Percentiles rank a stretch among this genome's conserved stretches.
Conservation (phyloP, 768 basidiomycete species). For the Postia placenta region DNA sequence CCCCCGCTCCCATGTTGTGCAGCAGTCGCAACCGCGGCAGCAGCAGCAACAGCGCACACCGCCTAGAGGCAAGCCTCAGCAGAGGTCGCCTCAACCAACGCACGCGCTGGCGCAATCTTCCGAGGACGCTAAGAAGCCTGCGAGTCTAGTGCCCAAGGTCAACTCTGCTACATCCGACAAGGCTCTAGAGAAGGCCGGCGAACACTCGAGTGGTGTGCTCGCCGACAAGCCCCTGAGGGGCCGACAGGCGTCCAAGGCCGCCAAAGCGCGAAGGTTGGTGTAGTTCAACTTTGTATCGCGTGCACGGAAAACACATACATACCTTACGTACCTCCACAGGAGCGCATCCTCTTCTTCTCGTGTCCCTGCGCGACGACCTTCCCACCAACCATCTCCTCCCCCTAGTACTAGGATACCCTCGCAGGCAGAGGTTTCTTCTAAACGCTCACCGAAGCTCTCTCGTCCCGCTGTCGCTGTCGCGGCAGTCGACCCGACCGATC, state of each 20-base stretch:
- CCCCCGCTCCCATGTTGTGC: slow-evolving; percentile 31
- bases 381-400: slow-evolving; percentile 62
- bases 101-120: slow-evolving; percentile 20
- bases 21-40: too few relatives aligned
- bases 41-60: slow-evolving; percentile 28
- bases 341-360: slow-evolving; percentile 40
- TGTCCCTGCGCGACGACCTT: slow-evolving; percentile 40
- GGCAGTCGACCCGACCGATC: slow-evolving; percentile 35
- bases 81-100: slow-evolving; percentile 21
- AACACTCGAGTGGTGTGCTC: slow-evolving; percentile 6
- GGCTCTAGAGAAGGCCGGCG: slow-evolving; percentile 6
- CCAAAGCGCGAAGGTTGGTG: slow-evolving; percentile 40
- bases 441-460: slow-evolving; percentile 11
- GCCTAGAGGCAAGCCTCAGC: slow-evolving; percentile 30
- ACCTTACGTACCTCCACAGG: slow-evolving; percentile 24
- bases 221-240: slow-evolving; percentile 27
- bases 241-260: slow-evolving; percentile 30
- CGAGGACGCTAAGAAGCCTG: slow-evolving; percentile 26
- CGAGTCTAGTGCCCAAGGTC: slow-evolving; percentile 18
- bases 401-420: slow-evolving; percentile 38
- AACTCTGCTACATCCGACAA: slow-evolving; percentile 12
- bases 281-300: slow-evolving; percentile 13
- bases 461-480: slow-evolving; percentile 13
- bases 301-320: slow-evolving; percentile 24
- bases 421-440: slow-evolving; percentile 53